These are phyloP conservation scores for Hypericum androsaemum DNA, from an alignment of 345 rosid genomes.

Conservation along the genomic window DNA sequence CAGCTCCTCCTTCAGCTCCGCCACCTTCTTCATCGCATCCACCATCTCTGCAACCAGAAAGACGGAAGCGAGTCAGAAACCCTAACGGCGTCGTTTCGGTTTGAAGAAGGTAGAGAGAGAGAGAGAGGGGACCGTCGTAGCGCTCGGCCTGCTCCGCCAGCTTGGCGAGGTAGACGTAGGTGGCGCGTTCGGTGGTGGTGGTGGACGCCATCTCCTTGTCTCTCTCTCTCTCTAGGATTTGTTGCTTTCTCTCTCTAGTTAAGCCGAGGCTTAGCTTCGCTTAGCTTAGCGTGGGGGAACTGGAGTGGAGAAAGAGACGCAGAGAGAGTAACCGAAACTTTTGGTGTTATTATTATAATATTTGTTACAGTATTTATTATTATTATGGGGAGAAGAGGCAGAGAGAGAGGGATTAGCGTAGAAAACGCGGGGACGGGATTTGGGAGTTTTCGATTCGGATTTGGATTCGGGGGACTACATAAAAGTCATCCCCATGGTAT, in stretches of 20 bases:
- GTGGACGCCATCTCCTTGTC: conserved; percentile 12
- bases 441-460: too few species aligned
- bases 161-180: conserved; percentile 41
- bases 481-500: too few species aligned
- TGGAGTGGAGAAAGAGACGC: too few species aligned
- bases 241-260: not conserved
- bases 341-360: too few species aligned
- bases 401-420: too few species aligned
- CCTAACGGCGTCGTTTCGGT: too few species aligned
- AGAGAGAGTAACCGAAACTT: too few species aligned
- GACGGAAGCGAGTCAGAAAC: not conserved
- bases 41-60: conserved; percentile 17
- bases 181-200: conserved; percentile 35
- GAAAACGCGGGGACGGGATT: too few species aligned
- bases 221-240: not conserved
- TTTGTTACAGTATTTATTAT: too few species aligned
- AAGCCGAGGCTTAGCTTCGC: not conserved
- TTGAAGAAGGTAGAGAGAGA: not conserved
- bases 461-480: too few species aligned
- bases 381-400: too few species aligned
- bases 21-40: conserved; percentile 20
- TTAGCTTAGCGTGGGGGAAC: too few species aligned
- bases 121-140: conserved; percentile 30
- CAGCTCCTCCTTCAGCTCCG: conserved; percentile 10
- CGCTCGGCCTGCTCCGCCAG: conserved; percentile 58